These are phyloP conservation scores for Ophiostoma quercus DNA, from an alignment of 2,329 filamentous ascomycete genomes.

Conservation along the genomic window DNA sequence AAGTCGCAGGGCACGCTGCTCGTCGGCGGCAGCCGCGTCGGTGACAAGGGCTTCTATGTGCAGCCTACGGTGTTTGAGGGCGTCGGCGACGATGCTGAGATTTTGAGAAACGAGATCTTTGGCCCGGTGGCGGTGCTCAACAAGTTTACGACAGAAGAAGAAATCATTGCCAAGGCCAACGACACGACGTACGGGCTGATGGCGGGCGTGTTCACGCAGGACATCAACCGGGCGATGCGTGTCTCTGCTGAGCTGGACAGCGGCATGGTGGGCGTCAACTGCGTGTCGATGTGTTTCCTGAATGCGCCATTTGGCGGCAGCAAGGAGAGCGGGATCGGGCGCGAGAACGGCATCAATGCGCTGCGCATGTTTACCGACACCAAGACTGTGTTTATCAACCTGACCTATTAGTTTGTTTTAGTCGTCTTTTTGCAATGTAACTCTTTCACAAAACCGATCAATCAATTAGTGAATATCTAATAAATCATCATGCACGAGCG, in stretches of 20 bases:
- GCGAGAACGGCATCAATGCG: slow-evolving; percentile 46
- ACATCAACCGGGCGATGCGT: slow-evolving; percentile 58
- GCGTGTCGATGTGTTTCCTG: slow-evolving; percentile 37
- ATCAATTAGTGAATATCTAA: neutral
- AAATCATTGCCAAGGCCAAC: slow-evolving; percentile 51
- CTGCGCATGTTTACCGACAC: slow-evolving; percentile 45
- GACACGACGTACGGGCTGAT: slow-evolving; percentile 46
- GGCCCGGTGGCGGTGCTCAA: slow-evolving; percentile 52
- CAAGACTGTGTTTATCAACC: slow-evolving; percentile 47
- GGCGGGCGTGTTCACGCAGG: slow-evolving; percentile 53
- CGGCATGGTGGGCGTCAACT: slow-evolving; percentile 67
- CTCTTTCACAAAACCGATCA: too few species aligned
- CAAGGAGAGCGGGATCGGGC: slow-evolving; percentile 47
- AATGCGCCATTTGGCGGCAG: slow-evolving; percentile 46
- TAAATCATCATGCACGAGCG: slow-evolving; percentile 1
- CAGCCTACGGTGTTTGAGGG: slow-evolving; percentile 40
- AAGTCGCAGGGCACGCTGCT: slow-evolving; percentile 37
- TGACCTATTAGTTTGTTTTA: slow-evolving; percentile 21
- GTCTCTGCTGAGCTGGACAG: slow-evolving; percentile 54
- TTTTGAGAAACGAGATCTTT: slow-evolving; percentile 53
- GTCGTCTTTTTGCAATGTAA: too few species aligned
- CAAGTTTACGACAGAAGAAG: slow-evolving; percentile 53
- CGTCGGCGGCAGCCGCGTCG: slow-evolving; percentile 37
- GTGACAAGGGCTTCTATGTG: slow-evolving; percentile 34
- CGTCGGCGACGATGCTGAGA: slow-evolving; percentile 40